Base-by-base conservation (phyloP, 306 rosid species). In the Acmispon strigosus region DNA sequence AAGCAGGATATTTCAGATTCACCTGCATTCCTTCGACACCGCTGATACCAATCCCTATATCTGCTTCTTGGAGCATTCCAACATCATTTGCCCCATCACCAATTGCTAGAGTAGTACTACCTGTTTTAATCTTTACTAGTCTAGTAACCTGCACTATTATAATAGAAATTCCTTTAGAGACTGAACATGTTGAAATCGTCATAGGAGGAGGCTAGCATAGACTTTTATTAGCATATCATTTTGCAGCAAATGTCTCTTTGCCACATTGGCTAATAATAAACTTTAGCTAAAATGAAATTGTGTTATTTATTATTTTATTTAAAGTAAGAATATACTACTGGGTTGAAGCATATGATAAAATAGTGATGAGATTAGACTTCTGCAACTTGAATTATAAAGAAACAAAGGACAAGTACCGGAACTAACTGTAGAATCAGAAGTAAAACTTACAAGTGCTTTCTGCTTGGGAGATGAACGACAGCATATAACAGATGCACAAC, bases 1-100 rank as follows among this genome's bases (percentile, higher is more conserved):
- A 13, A 36, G 72, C 52, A 63, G 42, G 34, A 49, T 32, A 60
- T 19, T 34, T 17, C 19, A 41, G 57, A 66, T 65, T 79, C 84
- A 90, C 98, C 96, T 93, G 98, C 98, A 90, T 93, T 82, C 98
- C 97, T 82, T 93, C 98, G 10, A 93, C 96, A 4, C 98, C 98
- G 17, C 93, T 88, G 43, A 93, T 90, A 20, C 98, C 98, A 59
- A 93, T 43, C 18, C 98, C 98, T 58, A 93, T 90, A 67, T 93
- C 98, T 59, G 98, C 98, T 83, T 93, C 98, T 85, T 93, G 98
- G 63, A 93, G 96, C 98, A 93, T 93, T 76, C 96, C 98, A 3
- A 93, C 98, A 72, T 93, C 98, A 68, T 93, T 93, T 65, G 98
- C 98, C 39, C 98, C 98, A 78, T 93, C 98, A 69, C 98, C 98